Evolutionary conservation across 805 yeast genomes (phyloP).

Genomic region (Saccharomyces eubayanus): DNA sequence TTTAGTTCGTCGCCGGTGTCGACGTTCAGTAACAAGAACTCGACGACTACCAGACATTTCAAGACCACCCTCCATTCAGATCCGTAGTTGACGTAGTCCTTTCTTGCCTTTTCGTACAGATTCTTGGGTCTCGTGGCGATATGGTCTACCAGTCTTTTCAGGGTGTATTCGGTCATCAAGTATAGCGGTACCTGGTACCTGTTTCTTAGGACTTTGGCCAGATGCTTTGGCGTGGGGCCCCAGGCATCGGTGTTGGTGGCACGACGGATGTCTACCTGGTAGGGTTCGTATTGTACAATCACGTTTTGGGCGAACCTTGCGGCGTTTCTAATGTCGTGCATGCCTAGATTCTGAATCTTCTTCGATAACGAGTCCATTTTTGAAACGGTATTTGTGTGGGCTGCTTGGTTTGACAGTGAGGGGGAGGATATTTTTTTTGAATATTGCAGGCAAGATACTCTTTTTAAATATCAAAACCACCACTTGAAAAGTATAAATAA

Average conservation of each 20-base stretch:
- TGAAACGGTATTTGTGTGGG: neutral
- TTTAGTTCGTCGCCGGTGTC: constrained; percentile 29
- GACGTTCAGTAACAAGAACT: constrained; percentile 29
- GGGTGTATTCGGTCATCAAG: constrained; percentile 29
- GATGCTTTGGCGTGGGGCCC: constrained; percentile 43
- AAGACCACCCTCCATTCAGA: constrained; percentile 35
- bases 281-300: constrained; percentile 32
- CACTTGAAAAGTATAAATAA: no score
- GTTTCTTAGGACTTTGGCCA: constrained; percentile 30
- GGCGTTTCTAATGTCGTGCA: constrained; percentile 35
- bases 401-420: neutral
- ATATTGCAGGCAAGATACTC: no score
- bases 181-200: constrained; percentile 27
- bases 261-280: constrained; percentile 34
- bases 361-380: constrained; percentile 30
- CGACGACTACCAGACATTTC: constrained; percentile 32
- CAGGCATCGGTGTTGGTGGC: constrained; percentile 45
- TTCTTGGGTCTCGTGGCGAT: constrained; percentile 31
- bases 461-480: no score
- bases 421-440: neutral
- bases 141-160: constrained; percentile 32
- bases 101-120: constrained; percentile 32
- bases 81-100: constrained; percentile 35
- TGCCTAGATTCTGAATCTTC: constrained; percentile 30
- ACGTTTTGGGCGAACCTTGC: constrained; percentile 35